phyloP scores from a whole-genome alignment of 2,329 filamentous ascomycete genomes.

The Exserohilum rostratum region DNA sequence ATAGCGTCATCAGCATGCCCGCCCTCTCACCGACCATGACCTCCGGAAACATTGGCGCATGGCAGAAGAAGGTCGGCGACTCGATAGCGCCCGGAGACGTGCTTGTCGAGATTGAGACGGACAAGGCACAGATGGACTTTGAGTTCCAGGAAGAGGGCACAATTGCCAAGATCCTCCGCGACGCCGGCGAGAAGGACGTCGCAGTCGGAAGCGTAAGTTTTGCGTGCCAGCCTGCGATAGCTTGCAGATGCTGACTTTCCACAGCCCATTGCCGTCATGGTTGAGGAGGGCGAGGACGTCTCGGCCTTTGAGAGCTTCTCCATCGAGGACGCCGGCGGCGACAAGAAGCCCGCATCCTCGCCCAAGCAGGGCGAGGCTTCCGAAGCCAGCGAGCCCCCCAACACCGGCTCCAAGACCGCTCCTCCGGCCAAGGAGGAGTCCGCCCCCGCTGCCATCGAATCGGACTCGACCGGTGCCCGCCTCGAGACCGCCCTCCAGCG shows the following conservation, averaged over 20 bases:
- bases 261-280: slow-evolving; percentile 93
- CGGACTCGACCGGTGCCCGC: slow-evolving; percentile 73
- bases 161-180: slow-evolving; percentile 91
- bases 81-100: slow-evolving; percentile 88
- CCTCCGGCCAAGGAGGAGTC: slow-evolving; percentile 53
- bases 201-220: slow-evolving; percentile 83
- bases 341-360: slow-evolving; percentile 67
- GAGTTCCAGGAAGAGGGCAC: slow-evolving; percentile 99
- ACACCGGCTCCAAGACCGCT: slow-evolving; percentile 64
- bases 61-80: slow-evolving; percentile 98
- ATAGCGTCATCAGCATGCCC: slow-evolving; percentile 97
- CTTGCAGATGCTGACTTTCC: slow-evolving; percentile 30
- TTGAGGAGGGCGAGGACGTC: slow-evolving; percentile 89
- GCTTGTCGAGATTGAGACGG: slow-evolving; percentile 96
- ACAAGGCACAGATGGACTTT: slow-evolving; percentile 99
- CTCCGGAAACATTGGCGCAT: slow-evolving; percentile 90
- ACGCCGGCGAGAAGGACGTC: slow-evolving; percentile 91
- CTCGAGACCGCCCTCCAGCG: slow-evolving; percentile 86
- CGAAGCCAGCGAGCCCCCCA: slow-evolving; percentile 66
- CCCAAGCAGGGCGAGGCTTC: slow-evolving; percentile 67
- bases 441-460: slow-evolving; percentile 68
- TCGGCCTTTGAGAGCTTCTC: slow-evolving; percentile 88
- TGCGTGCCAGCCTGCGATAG: not conserved
- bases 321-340: slow-evolving; percentile 87
- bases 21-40: slow-evolving; percentile 98